Percentiles rank a stretch among this genome's conserved stretches.
phyloP scores from a whole-genome alignment of 371 early-diverging fungal genomes.

The Mortierella polycephala region DNA sequence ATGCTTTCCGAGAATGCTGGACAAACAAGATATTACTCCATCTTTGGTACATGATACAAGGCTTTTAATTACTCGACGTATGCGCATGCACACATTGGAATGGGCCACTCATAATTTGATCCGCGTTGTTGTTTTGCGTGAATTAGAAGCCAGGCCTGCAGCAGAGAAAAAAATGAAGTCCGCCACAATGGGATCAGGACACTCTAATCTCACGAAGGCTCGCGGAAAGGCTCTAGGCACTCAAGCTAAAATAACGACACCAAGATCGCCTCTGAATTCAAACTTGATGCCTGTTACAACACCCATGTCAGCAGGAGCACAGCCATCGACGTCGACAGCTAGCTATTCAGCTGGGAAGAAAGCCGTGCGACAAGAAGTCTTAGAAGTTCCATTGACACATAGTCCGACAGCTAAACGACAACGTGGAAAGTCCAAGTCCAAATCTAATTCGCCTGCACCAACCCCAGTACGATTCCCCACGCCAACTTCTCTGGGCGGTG shows the following conservation, averaged over 20 bases:
- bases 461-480: constrained; percentile 20
- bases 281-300: too few species aligned
- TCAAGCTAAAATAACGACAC: too few species aligned
- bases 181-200: background rate
- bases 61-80: background rate
- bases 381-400: background rate
- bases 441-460: constrained; percentile 9
- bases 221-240: background rate
- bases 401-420: background rate
- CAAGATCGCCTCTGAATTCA: too few species aligned
- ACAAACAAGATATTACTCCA: constrained; percentile 5
- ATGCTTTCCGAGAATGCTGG: constrained; percentile 10
- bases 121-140: background rate
- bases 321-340: background rate
- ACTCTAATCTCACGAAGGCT: background rate
- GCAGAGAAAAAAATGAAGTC: constrained; percentile 7
- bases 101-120: constrained; percentile 11
- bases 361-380: background rate
- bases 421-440: constrained; percentile 9
- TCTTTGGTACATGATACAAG: constrained; percentile 12
- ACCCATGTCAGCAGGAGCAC: background rate
- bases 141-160: constrained; percentile 1
- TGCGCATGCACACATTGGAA: background rate
- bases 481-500: constrained; percentile 25
- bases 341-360: background rate